These are phyloP conservation scores for Lyophyllum atratum DNA, from an alignment of 768 basidiomycete genomes.

Conservation along the genomic window DNA sequence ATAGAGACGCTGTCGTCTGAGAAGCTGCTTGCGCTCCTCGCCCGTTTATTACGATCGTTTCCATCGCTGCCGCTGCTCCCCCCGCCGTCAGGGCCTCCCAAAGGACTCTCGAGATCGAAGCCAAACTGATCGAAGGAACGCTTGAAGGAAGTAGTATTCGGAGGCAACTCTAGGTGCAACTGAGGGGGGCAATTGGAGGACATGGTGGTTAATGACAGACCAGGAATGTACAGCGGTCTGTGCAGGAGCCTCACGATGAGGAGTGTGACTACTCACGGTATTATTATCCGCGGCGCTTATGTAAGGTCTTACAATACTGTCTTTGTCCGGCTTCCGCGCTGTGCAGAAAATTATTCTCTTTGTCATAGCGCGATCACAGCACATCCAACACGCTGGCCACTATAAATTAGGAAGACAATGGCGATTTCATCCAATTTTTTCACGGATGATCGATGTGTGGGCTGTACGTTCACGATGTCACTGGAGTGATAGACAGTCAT, in stretches of 20 bases:
- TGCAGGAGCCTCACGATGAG: slow-evolving; percentile 17
- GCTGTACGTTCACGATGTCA: background rate
- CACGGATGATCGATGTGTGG: background rate
- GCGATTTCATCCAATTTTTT: too few species aligned
- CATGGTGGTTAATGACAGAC: slow-evolving; percentile 32
- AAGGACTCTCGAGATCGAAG: slow-evolving; percentile 54
- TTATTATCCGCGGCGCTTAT: slow-evolving; percentile 15
- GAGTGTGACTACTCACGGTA: slow-evolving; percentile 7
- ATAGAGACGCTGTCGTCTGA: slow-evolving; percentile 37
- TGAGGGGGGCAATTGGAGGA: slow-evolving; percentile 50
- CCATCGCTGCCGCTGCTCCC: slow-evolving; percentile 35
- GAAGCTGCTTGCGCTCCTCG: slow-evolving; percentile 53
- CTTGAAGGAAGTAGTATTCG: slow-evolving; percentile 56
- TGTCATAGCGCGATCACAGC: background rate
- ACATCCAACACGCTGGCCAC: background rate
- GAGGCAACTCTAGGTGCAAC: slow-evolving; percentile 52
- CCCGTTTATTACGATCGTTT: slow-evolving; percentile 58
- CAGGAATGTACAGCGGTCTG: slow-evolving; percentile 5
- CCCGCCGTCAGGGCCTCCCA: slow-evolving; percentile 20
- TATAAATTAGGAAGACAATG: too few species aligned
- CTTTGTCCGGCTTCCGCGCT: background rate
- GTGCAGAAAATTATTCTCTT: background rate
- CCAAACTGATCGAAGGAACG: slow-evolving; percentile 61
- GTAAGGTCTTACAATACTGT: slow-evolving; percentile 3
- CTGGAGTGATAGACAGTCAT: background rate